Evolutionary conservation across 2,329 filamentous ascomycete genomes (phyloP).

Genomic region (Calonectria ilicicola): DNA sequence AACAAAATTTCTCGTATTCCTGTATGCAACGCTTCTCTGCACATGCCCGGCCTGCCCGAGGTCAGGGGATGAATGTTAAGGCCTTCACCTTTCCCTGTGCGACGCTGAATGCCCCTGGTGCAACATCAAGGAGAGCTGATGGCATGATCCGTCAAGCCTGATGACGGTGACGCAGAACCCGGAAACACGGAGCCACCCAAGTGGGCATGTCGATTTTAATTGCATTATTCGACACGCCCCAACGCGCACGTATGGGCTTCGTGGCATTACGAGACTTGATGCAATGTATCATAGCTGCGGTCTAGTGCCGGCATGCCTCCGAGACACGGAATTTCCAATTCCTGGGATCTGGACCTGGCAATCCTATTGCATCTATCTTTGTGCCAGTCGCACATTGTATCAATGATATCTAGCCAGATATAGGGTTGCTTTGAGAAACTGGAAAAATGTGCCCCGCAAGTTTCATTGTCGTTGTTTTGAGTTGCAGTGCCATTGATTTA

Average conservation of each 20-base stretch:
- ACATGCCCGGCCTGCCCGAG: background rate
- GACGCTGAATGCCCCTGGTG: background rate
- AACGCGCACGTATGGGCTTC: background rate
- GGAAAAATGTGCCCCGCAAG: too few species aligned
- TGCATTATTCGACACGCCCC: too few species aligned
- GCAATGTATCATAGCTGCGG: background rate
- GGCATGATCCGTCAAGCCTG: background rate
- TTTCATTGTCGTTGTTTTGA: too few species aligned
- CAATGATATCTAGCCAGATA: too few species aligned
- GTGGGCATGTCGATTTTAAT: background rate
- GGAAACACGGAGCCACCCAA: background rate
- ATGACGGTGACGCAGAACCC: background rate
- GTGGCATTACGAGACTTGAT: background rate
- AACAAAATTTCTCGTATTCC: background rate
- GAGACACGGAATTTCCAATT: background rate
- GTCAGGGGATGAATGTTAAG: background rate
- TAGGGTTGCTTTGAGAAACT: too few species aligned
- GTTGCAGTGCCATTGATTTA: too few species aligned
- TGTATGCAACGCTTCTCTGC: background rate
- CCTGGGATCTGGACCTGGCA: background rate
- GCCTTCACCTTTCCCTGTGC: background rate
- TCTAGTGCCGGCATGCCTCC: background rate
- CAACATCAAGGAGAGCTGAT: background rate
- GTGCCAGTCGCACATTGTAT: too few species aligned
- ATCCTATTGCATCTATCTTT: too few species aligned